Percentiles rank a stretch among this genome's conserved stretches.
These are phyloP conservation scores for Chondrus crispus DNA, from an alignment of 23 red algal species.

Conservation along the genomic window DNA sequence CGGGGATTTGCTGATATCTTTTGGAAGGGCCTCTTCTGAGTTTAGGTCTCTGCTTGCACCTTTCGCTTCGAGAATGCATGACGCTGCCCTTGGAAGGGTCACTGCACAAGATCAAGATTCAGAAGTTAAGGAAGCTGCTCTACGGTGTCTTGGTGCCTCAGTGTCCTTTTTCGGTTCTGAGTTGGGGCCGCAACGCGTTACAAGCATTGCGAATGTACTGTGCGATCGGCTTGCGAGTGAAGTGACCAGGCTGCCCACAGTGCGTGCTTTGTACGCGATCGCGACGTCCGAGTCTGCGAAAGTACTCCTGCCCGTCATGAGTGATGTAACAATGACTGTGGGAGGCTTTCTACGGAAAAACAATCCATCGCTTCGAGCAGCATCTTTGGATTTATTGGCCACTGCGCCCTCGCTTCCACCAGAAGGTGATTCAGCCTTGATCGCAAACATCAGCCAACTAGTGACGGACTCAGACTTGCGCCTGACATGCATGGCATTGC, in stretches of 20 bases:
- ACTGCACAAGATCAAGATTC: conserved; percentile 80
- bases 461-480: conserved; percentile 60
- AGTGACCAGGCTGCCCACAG: conserved; percentile 49
- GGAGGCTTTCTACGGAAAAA: conserved; percentile 66
- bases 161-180: conserved; percentile 35
- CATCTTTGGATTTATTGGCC: conserved; percentile 57
- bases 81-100: conserved; percentile 55
- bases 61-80: conserved; percentile 26
- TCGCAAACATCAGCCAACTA: conserved; percentile 51
- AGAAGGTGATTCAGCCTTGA: conserved; percentile 21
- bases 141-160: conserved; percentile 46
- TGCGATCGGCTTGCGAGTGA: conserved; percentile 49
- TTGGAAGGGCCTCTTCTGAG: conserved; percentile 33
- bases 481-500: conserved; percentile 48
- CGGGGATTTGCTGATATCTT: conserved; percentile 31
- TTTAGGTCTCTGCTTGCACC: conserved; percentile 16
- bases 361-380: conserved; percentile 57
- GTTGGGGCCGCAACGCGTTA: conserved; percentile 50
- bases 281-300: conserved; percentile 26
- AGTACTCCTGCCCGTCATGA: conserved; percentile 25
- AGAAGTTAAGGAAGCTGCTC: conserved; percentile 80
- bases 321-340: conserved; percentile 4
- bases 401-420: conserved; percentile 22
- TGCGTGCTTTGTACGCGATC: conserved; percentile 34
- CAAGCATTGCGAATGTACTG: conserved; percentile 25